Evolutionary conservation across 2,329 filamentous ascomycete genomes (phyloP), one percentile per base, ranked within the genome.

Genomic region (Cadophora sp.): DNA sequence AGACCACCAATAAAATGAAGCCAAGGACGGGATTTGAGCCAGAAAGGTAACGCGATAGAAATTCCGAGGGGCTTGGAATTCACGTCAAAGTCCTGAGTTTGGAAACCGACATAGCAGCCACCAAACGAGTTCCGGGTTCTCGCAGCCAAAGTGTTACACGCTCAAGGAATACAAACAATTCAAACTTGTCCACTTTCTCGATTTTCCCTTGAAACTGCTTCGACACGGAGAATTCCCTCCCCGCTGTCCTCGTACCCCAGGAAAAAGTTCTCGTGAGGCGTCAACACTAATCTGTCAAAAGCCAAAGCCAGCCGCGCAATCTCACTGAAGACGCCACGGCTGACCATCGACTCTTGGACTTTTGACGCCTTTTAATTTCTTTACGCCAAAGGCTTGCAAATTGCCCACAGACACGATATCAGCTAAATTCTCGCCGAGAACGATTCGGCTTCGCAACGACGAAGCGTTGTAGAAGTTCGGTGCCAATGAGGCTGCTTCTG

Each of bases 1-100:
- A 56, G 4, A 56, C 7, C 27, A 56, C 34, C 53, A 27, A 56
- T 56, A n/a, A 56, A 37, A 56, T 56, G 27, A n/a, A 56, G 53
- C 53, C 27, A 56, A 56, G 48, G 5, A 51, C n/a, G 48, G 27
- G 14, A 26, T 51, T 1, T 9, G 27, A 8, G 22, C 48, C 48
- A 51, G 48, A 27, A 51, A 51, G 14, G 4, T 14, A 14, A 12
- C 24, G 27, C 24, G 48, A 51, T 11, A 26, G 22, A 51, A 51
- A 11, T 51, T 51, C 48, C 48, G 48, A 27, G 48, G 27, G 24
- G 48, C 48, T 27, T 24, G 16, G 9, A 12, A 9, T 7, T 26
- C 48, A 14, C 11, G 19, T 9, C 48, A 24, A 51, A 27, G 22
- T 14, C 26, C 8, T 16, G 24, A 4, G 12, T 16, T 27, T 51